Percentiles rank a stretch among this genome's conserved stretches.
These are phyloP conservation scores for Apiospora saccharicola DNA, from an alignment of 2,329 filamentous ascomycete species.

Conservation along the genomic window DNA sequence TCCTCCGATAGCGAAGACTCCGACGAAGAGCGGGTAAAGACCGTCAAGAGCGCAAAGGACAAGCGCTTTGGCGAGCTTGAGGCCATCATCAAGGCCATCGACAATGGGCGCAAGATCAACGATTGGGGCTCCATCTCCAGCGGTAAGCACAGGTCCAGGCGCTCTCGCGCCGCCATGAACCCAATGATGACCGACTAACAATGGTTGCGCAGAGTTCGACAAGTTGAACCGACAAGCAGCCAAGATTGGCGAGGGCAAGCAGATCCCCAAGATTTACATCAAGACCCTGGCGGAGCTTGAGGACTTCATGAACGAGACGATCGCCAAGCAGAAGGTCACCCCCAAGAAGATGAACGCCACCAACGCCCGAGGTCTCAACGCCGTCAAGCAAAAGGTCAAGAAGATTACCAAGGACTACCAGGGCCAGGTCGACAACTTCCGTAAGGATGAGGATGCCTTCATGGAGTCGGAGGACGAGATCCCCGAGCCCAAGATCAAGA, in stretches of 20 bases:
- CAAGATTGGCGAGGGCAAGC: conserved; percentile 79
- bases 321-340: conserved; percentile 94
- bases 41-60: conserved; percentile 97
- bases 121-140: conserved; percentile 94
- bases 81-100: conserved; percentile 85
- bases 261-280: conserved; percentile 89
- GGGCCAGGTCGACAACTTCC: conserved; percentile 85
- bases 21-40: conserved; percentile 83
- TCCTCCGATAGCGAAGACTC: conserved; percentile 82
- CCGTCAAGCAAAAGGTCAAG: conserved; percentile 97
- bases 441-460: conserved; percentile 82
- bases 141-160: conserved; percentile 63
- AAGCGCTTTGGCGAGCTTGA: conserved; percentile 96
- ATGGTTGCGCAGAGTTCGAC: conserved; percentile 77
- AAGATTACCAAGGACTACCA: conserved; percentile 98
- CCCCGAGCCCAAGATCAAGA: conserved; percentile 59
- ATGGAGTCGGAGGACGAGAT: conserved; percentile 86
- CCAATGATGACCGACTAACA: conserved; percentile 23
- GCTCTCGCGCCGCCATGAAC: conserved; percentile 1
- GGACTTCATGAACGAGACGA: conserved; percentile 90
- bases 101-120: conserved; percentile 96
- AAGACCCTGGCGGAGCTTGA: conserved; percentile 93
- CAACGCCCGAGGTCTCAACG: conserved; percentile 92
- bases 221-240: conserved; percentile 88
- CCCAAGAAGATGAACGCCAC: conserved; percentile 99